A percentile compares a stretch with the other conserved stretches of the same genome.
phyloP scores from a whole-genome alignment of 257 asterid species.

The Nicotiana attenuata region DNA sequence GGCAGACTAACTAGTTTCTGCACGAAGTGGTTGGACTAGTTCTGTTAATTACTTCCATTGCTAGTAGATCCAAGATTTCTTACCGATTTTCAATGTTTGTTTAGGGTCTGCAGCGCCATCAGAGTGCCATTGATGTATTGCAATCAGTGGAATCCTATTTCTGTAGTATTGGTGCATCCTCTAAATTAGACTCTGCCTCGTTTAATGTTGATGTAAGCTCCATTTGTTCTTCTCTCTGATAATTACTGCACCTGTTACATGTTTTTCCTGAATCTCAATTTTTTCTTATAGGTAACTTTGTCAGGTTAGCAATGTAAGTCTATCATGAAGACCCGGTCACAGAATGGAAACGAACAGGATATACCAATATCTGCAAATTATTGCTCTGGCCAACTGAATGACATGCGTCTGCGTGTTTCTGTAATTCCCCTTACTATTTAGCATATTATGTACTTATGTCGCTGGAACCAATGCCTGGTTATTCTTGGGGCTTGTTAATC shows the following conservation, averaged over 20 bases:
- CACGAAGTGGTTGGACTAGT: not conserved
- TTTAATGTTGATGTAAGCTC: conserved; percentile 58
- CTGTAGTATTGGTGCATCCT: conserved; percentile 48
- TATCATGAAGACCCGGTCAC: conserved; percentile 31
- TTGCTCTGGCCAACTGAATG: conserved; percentile 30
- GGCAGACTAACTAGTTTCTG: not conserved
- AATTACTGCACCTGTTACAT: not conserved
- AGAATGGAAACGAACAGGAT: conserved; percentile 14
- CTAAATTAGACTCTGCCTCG: conserved; percentile 50
- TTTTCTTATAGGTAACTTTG: conserved; percentile 2
- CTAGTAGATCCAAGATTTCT: conserved; percentile 9
- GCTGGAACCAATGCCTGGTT: not conserved
- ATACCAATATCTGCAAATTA: conserved; percentile 14
- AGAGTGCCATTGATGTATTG: conserved; percentile 63
- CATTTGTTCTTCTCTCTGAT: conserved; percentile 7
- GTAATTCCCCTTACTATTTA: conserved; percentile 27
- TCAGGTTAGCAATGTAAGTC: conserved; percentile 45
- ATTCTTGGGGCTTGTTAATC: not conserved
- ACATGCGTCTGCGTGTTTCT: conserved; percentile 48
- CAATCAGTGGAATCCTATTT: conserved; percentile 67
- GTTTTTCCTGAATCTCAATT: not conserved
- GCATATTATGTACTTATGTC: not conserved
- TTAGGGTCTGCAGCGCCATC: conserved; percentile 74
- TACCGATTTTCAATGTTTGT: conserved; percentile 11
- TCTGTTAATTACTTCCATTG: conserved; percentile 2